phyloP scores from a whole-genome alignment of 495 filamentous ascomycete genomes.

The Sabuloglossum arenarium region DNA sequence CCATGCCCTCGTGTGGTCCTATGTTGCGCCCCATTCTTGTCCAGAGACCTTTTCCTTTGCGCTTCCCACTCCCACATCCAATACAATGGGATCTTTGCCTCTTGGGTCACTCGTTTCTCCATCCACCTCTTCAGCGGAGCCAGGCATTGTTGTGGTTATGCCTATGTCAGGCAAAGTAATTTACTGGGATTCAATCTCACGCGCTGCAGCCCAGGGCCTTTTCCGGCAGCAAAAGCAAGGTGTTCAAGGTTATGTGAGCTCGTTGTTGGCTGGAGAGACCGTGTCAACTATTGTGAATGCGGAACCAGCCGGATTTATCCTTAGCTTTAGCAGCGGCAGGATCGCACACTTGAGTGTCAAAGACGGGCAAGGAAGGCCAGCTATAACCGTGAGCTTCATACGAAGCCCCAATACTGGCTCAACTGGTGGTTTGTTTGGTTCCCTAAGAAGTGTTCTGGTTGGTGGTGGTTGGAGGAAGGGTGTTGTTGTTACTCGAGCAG shows the following conservation, averaged over 20 bases:
- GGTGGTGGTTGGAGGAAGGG: slow-evolving; percentile 46
- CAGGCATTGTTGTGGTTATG: slow-evolving; percentile 68
- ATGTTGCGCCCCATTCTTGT: slow-evolving; percentile 30
- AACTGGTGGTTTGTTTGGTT: slow-evolving; percentile 46
- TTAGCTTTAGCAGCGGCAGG: slow-evolving; percentile 65
- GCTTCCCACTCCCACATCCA: slow-evolving; percentile 49
- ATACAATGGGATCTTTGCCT: slow-evolving; percentile 43
- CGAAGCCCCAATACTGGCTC: slow-evolving; percentile 31
- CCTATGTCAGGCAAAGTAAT: slow-evolving; percentile 64
- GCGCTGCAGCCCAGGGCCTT: slow-evolving; percentile 52
- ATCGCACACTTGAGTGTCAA: slow-evolving; percentile 66
- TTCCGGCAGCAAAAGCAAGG: slow-evolving; percentile 57
- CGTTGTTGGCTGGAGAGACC: slow-evolving; percentile 56
- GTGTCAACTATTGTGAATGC: slow-evolving; percentile 58
- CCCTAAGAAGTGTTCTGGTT: slow-evolving; percentile 44
- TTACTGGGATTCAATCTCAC: slow-evolving; percentile 89
- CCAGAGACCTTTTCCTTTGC: slow-evolving; percentile 37
- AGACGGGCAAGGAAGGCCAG: slow-evolving; percentile 67
- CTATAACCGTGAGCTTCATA: slow-evolving; percentile 54
- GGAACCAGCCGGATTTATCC: slow-evolving; percentile 68
- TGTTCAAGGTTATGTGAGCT: slow-evolving; percentile 48
- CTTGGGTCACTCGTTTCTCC: slow-evolving; percentile 60
- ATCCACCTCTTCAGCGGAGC: slow-evolving; percentile 47
- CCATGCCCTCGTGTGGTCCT: slow-evolving; percentile 77
- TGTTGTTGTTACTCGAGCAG: slow-evolving; percentile 53